Percentiles rank a stretch among this genome's conserved stretches.
phyloP scores from a whole-genome alignment of 495 filamentous ascomycete species.

The Halenospora varia region DNA sequence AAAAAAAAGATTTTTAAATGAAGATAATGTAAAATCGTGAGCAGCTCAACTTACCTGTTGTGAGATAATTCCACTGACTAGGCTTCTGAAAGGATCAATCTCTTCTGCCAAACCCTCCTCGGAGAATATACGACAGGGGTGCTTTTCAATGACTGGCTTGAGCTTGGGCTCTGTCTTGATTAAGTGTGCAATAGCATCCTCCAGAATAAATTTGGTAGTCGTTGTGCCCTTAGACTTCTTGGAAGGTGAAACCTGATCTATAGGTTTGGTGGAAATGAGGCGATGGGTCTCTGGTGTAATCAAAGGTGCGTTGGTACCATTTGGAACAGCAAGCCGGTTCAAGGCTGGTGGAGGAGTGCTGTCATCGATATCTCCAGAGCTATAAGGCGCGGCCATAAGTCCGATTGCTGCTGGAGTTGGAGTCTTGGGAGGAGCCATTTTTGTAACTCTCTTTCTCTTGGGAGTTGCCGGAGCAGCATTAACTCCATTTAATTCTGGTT shows the following conservation, averaged over 20 bases:
- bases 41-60: slow-evolving; percentile 61
- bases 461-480: slow-evolving; percentile 19
- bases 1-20: too few species aligned
- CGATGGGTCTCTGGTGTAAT: slow-evolving; percentile 74
- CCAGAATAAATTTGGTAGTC: slow-evolving; percentile 69
- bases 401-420: slow-evolving; percentile 19
- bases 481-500: not conserved
- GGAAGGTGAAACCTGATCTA: slow-evolving; percentile 52
- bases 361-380: slow-evolving; percentile 13
- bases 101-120: slow-evolving; percentile 76
- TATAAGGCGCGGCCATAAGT: slow-evolving; percentile 17
- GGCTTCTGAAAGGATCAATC: slow-evolving; percentile 81
- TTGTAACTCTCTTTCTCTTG: slow-evolving; percentile 19
- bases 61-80: slow-evolving; percentile 83
- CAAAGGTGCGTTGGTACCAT: slow-evolving; percentile 67
- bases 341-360: slow-evolving; percentile 31
- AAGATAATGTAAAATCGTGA: not conserved
- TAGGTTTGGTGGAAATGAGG: slow-evolving; percentile 52
- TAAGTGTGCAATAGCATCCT: slow-evolving; percentile 74
- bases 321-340: slow-evolving; percentile 43
- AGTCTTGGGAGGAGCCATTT: slow-evolving; percentile 9
- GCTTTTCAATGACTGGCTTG: slow-evolving; percentile 63
- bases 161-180: slow-evolving; percentile 72
- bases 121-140: slow-evolving; percentile 77
- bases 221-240: slow-evolving; percentile 50